These are phyloP conservation scores for Fimicolochytrium jonesii DNA, from an alignment of 192 early-diverging fungal species.

Conservation along the genomic window DNA sequence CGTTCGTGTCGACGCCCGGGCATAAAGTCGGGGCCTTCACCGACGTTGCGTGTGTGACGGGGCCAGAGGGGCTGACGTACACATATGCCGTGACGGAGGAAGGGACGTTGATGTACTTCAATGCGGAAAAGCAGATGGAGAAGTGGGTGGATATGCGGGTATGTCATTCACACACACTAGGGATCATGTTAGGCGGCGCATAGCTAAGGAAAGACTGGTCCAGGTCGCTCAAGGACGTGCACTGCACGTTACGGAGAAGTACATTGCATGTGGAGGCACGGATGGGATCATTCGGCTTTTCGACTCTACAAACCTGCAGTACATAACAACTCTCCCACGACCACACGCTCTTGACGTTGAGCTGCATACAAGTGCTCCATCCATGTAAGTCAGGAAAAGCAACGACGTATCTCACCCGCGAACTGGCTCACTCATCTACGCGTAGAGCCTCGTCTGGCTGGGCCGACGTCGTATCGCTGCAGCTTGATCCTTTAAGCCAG, in stretches of 20 bases:
- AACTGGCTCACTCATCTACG: no score
- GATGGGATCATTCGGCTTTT: conserved; percentile 77
- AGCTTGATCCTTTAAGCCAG: conserved; percentile 45
- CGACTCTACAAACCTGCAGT: conserved; percentile 64
- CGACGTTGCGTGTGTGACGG: conserved; percentile 45
- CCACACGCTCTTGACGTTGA: conserved; percentile 64
- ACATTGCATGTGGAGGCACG: conserved; percentile 67
- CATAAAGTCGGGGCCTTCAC: conserved; percentile 69
- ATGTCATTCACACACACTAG: neutral
- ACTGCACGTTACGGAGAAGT: conserved; percentile 51
- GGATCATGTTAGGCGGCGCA: neutral
- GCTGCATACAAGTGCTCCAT: conserved; percentile 12
- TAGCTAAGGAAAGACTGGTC: neutral
- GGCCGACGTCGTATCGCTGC: conserved; percentile 60
- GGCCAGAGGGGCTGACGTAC: conserved; percentile 26
- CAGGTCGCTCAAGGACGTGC: conserved; percentile 63
- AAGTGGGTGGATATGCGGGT: conserved; percentile 84
- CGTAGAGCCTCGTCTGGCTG: conserved; percentile 20
- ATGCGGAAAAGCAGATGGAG: conserved; percentile 58
- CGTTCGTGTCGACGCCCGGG: conserved; percentile 61
- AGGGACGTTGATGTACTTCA: conserved; percentile 65
- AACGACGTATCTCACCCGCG: neutral
- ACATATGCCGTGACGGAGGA: conserved; percentile 68
- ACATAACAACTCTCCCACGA: conserved; percentile 67
- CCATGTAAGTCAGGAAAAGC: neutral